These are phyloP conservation scores for Dujonia santamariae DNA, from an alignment of 1,139 yeast species.

Conservation along the genomic window DNA sequence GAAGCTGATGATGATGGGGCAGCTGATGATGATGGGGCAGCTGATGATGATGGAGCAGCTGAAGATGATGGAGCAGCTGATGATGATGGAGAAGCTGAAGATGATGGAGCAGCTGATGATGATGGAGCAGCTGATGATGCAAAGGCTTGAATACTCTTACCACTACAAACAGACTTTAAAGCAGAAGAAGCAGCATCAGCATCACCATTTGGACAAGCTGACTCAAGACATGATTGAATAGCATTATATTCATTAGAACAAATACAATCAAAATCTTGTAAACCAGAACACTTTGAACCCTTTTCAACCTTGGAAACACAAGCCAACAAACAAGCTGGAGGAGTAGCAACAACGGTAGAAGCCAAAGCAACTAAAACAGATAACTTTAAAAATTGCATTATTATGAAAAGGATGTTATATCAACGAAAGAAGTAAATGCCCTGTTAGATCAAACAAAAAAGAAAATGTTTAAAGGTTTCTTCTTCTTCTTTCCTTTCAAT, in stretches of 20 bases:
- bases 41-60: conserved; percentile 24
- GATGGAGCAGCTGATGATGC: conserved; percentile 22
- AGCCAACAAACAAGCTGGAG: conserved; percentile 88
- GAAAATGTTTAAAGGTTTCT: too few species aligned
- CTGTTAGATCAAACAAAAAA: conserved; percentile 3
- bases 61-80: conserved; percentile 27
- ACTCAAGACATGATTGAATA: conserved; percentile 57
- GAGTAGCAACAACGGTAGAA: conserved; percentile 60
- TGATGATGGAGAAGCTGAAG: conserved; percentile 27
- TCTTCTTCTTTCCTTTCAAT: too few species aligned
- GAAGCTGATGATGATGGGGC: conserved; percentile 18
- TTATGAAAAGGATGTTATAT: too few species aligned
- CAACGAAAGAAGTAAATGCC: conserved; percentile 2
- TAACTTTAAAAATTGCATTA: conserved; percentile 23
- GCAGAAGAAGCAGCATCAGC: conserved; percentile 55
- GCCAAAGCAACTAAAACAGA: conserved; percentile 52
- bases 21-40: conserved; percentile 16
- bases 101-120: conserved; percentile 21
- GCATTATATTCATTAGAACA: conserved; percentile 52
- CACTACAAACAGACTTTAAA: conserved; percentile 53
- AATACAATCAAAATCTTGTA: conserved; percentile 64
- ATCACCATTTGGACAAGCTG: conserved; percentile 62
- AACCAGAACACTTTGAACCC: conserved; percentile 49
- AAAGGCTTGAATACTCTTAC: conserved; percentile 24
- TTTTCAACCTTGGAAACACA: conserved; percentile 74